phyloP scores from a whole-genome alignment of 176 grass and related monocot species.

The Avena sativa region DNA sequence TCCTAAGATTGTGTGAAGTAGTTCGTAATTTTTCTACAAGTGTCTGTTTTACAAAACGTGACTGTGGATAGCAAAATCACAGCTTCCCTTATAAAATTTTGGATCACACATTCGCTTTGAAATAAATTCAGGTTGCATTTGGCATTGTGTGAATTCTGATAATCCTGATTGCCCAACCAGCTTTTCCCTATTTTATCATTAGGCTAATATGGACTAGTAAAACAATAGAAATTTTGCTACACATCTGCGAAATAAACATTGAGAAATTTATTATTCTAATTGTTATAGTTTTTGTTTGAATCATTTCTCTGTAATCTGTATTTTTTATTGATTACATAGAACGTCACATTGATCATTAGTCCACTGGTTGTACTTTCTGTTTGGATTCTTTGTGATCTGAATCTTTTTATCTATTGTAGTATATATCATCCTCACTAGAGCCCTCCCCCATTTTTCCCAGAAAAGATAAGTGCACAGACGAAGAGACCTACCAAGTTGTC shows the following conservation, averaged over 20 bases:
- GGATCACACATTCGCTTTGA: not conserved
- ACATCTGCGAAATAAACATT: not conserved
- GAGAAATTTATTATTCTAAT: slow-evolving; percentile 5
- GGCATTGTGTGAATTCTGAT: not conserved
- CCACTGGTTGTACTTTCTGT: not conserved
- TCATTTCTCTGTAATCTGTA: not conserved
- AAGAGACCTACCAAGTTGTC: slow-evolving; percentile 71
- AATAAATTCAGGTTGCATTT: not conserved
- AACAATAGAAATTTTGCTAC: not conserved
- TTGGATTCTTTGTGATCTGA: not conserved
- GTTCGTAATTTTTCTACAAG: not conserved
- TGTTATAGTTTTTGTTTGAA: not conserved
- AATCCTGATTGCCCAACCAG: not conserved
- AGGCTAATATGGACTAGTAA: no score
- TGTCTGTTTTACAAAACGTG: not conserved
- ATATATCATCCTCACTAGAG: not conserved
- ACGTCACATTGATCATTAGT: not conserved
- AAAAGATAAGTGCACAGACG: not conserved
- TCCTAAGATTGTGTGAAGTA: slow-evolving; percentile 1
- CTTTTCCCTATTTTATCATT: not conserved
- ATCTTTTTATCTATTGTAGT: not conserved
- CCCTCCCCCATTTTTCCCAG: not conserved
- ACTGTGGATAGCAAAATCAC: not conserved
- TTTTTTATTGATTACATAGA: not conserved
- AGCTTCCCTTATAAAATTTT: not conserved